Evolutionary conservation across 139 green algal species (phyloP), one percentile per base, ranked within the genome.

Genomic region (Mesostigma viride): DNA sequence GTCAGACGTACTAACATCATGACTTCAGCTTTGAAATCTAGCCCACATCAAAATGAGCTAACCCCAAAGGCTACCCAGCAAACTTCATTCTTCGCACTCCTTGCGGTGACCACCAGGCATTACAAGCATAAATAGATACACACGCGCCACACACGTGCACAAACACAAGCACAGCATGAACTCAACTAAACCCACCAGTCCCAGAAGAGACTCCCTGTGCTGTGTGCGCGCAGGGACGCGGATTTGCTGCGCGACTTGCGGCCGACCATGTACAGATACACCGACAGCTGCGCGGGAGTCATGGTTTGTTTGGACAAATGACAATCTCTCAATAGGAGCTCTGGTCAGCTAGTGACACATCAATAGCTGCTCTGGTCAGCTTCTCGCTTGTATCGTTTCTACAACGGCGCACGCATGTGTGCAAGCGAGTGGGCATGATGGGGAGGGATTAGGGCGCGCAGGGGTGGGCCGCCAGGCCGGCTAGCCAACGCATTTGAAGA

Each of bases 141-240:
- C n/a, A n/a, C n/a, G n/a, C n/a, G n/a, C n/a, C n/a, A n/a, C n/a
- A n/a, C n/a, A n/a, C n/a, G n/a, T n/a, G 14, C 40, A 51, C 8
- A 14, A 51, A 51, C 11, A 51, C 8, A 51, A 14, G 14, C 8
- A 8, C 40, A 24, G 40, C 40, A 51, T 24, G 40, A 24, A 14
- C 40, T 14, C 17, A 57, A 60, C 22, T 4, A 69, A 31, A 14
- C 62, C 64, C 48, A 69, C 62, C 33, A 71, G 46, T 71, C 64
- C 28, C 40, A 27, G 3, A 64, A 14, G 4, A 67, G 36, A 40
- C 35, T 71, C 27, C 45, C 24, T 5, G 45, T 67, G 28, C 3
- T 24, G 57, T 67, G 64, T 26, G 32, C 4, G 20, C 46, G 17
- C 6, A 71, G 68, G 8, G 64, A 71, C 57, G 45, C 64, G 3